A percentile compares a stretch with the other conserved stretches of the same genome.
Conservation (phyloP, 1,139 yeast genomes). For the Yamadazyma dushanensis region DNA sequence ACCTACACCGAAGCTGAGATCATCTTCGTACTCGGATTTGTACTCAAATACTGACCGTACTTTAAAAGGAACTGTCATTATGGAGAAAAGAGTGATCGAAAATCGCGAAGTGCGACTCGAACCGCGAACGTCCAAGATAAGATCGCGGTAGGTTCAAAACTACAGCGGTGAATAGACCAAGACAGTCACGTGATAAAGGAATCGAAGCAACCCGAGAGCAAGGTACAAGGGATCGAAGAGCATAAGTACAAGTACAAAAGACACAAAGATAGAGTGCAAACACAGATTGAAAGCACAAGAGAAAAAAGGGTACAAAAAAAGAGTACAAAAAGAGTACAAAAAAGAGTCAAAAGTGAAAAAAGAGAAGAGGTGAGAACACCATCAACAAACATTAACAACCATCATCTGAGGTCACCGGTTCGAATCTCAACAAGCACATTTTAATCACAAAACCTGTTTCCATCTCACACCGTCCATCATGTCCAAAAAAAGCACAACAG, state of each 20-base stretch:
- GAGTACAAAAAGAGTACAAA: background rate
- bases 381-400: background rate
- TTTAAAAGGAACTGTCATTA: slow-evolving; percentile 51
- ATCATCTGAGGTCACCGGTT: background rate
- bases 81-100: slow-evolving; percentile 2
- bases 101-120: no score
- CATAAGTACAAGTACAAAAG: background rate
- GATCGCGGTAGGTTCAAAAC: background rate
- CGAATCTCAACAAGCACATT: background rate
- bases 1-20: slow-evolving; percentile 67
- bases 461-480: slow-evolving; percentile 2
- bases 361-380: background rate
- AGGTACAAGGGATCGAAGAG: background rate
- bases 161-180: background rate
- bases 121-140: no score
- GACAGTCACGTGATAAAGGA: background rate
- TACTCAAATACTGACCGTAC: slow-evolving; percentile 74
- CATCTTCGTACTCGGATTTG: slow-evolving; percentile 80
- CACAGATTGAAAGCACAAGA: background rate
- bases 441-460: background rate
- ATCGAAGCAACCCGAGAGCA: background rate
- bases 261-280: background rate
- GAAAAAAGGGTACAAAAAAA: background rate
- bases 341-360: background rate
- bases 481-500: slow-evolving; percentile 18